phyloP scores from a whole-genome alignment of 352 stramenopile genomes.

The Plasmopara muralis region DNA sequence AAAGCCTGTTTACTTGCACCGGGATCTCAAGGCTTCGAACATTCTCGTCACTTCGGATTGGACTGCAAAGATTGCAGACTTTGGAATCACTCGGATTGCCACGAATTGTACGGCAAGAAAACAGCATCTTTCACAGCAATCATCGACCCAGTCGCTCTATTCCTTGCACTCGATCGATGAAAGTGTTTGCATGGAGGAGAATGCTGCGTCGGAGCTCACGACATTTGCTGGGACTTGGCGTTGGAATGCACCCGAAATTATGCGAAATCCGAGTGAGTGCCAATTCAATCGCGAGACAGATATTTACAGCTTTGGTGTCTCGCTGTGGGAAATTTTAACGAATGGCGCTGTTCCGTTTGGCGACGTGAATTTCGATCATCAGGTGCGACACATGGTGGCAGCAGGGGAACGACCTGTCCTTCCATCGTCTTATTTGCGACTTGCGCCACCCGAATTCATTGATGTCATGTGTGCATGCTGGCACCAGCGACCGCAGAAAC shows the following conservation, averaged over 20 bases:
- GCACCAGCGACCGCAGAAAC: slow-evolving; percentile 45
- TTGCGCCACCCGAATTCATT: slow-evolving; percentile 50
- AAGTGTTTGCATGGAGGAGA: slow-evolving; percentile 20
- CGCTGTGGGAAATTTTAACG: slow-evolving; percentile 63
- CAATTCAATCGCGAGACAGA: slow-evolving; percentile 66
- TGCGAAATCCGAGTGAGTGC: slow-evolving; percentile 59
- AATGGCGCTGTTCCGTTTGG: slow-evolving; percentile 61
- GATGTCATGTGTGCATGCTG: slow-evolving; percentile 58
- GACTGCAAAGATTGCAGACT: slow-evolving; percentile 70
- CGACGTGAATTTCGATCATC: slow-evolving; percentile 59
- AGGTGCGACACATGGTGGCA: slow-evolving; percentile 53
- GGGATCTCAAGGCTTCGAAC: slow-evolving; percentile 69
- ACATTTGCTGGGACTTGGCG: slow-evolving; percentile 70
- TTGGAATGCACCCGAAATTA: slow-evolving; percentile 69
- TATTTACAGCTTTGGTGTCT: slow-evolving; percentile 71
- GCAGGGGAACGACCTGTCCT: slow-evolving; percentile 49
- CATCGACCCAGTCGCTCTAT: slow-evolving; percentile 16
- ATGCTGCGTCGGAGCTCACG: slow-evolving; percentile 32
- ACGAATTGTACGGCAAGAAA: slow-evolving; percentile 57
- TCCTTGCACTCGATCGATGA: slow-evolving; percentile 24
- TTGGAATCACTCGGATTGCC: slow-evolving; percentile 66
- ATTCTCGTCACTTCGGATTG: slow-evolving; percentile 70
- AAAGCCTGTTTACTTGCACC: slow-evolving; percentile 66
- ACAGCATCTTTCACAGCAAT: slow-evolving; percentile 17
- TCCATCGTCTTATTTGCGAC: slow-evolving; percentile 36